Base-by-base conservation (phyloP, 352 stramenopile species). In the Pythium sp. region DNA sequence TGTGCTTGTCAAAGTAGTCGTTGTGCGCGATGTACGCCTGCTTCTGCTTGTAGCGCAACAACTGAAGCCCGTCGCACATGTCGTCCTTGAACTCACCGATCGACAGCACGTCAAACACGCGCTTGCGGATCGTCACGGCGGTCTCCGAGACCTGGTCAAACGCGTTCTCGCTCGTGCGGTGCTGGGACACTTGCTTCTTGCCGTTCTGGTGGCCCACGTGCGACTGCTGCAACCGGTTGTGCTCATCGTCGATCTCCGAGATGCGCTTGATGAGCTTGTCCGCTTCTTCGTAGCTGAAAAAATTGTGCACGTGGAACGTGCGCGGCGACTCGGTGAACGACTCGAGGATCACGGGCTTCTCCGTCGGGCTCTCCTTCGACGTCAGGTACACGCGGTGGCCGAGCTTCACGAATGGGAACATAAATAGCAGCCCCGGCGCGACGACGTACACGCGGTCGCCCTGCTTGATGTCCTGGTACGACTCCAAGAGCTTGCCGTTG, bases 31-130 rank as follows among this genome's bases (percentile, higher is more conserved):
- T 95, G 67, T 99, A 99, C 18, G 94, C 96, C 60, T 97, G 95
- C 67, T 93, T 97, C 62, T 95, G 82, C 72, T 98, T 92, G 84
- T 99, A 99, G 28, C 94, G 84, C 62, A 99, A 78, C 62, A 99
- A 83, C 75, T 99, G 95, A 22, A 99, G 85, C 14, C 96, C 97
- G 74, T 99, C 96, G 38, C 89, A 94, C 79, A 97, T 94, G 28
- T 88, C 89, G 26, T 97, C 87, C 30, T 91, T 64, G 77, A 97
- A 99, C 46, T 82, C 73, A 49, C 89, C 85, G 62, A 98, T 86
- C n/a, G 90, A 89, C 14, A 98, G 80, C 58, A 97, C 71, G 51
- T 97, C 80, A 59, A 98, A 98, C 47, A 93, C 91, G 30, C 93
- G 87, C 70, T 91, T 90, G 58, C 90, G 86, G 60, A 98, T 87